phyloP scores from a whole-genome alignment of 2,329 filamentous ascomycete species.

The Bipolaris oryzae region DNA sequence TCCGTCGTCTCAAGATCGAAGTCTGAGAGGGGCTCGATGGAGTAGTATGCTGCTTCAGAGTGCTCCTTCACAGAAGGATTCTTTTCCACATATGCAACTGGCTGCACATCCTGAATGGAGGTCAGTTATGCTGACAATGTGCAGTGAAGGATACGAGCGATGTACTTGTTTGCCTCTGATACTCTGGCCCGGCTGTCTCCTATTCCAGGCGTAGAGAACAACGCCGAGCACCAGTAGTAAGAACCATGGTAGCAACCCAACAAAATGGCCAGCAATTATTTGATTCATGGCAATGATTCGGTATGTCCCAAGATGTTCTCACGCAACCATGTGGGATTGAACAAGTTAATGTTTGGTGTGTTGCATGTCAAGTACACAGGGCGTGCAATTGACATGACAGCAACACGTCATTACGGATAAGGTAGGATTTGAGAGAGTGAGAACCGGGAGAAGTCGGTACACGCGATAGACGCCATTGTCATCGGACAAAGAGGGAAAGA shows the following conservation, averaged over 20 bases:
- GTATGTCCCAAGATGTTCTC: background rate
- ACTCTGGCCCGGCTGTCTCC: background rate
- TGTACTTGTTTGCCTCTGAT: background rate
- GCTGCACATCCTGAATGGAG: background rate
- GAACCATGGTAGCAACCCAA: background rate
- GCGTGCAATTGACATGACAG: background rate
- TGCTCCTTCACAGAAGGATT: constrained; percentile 1
- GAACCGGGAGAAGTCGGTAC: background rate
- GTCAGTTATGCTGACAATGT: background rate
- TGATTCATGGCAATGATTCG: background rate
- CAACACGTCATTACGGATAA: background rate
- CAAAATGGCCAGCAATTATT: background rate
- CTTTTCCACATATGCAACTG: background rate
- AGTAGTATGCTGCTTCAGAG: constrained; percentile 44
- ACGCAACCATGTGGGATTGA: background rate
- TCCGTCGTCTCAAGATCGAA: constrained; percentile 60
- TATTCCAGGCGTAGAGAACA: background rate
- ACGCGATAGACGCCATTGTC: constrained; percentile 1
- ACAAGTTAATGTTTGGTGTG: background rate
- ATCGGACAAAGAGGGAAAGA: background rate
- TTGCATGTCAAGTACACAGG: background rate
- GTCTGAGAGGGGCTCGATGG: constrained; percentile 54
- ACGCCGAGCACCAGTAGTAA: background rate
- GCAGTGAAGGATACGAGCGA: background rate
- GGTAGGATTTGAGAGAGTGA: background rate